Percentiles rank a stretch among this genome's conserved stretches.
Evolutionary conservation across 805 yeast genomes (phyloP).

Genomic region (Tetrapisispora nanseiensis): DNA sequence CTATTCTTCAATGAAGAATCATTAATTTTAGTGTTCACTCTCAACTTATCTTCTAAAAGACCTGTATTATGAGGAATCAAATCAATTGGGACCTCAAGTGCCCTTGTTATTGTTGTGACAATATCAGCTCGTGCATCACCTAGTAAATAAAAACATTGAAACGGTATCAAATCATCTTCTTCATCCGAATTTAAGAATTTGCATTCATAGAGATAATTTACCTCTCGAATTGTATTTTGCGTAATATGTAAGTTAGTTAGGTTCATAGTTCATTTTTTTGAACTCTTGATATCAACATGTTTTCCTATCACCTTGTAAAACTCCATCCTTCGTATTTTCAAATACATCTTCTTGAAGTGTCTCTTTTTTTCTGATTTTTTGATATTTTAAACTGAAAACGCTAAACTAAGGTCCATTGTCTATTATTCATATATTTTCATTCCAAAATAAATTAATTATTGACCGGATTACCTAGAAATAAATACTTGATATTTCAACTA

Average conservation of each 20-base stretch:
- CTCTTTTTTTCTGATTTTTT: too few relatives aligned
- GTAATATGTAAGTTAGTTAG: neutral
- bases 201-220: conserved; percentile 8
- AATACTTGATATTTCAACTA: too few relatives aligned
- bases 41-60: too few relatives aligned
- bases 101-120: neutral
- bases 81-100: conserved; percentile 8
- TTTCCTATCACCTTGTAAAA: neutral
- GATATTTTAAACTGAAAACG: too few relatives aligned
- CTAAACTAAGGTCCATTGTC: too few relatives aligned
- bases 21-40: too few relatives aligned
- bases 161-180: neutral
- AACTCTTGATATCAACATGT: neutral
- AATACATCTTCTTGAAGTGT: too few relatives aligned
- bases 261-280: neutral
- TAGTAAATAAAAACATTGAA: conserved; percentile 12
- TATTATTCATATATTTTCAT: too few relatives aligned
- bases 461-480: too few relatives aligned
- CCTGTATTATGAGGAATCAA: too few relatives aligned
- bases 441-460: too few relatives aligned
- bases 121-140: conserved; percentile 4
- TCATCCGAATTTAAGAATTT: neutral
- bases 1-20: conserved; percentile 2
- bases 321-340: neutral
- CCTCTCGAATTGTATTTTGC: conserved; percentile 7